These are phyloP conservation scores for Wickerhamiella australiensis DNA, from an alignment of 805 yeast genomes.

Conservation along the genomic window DNA sequence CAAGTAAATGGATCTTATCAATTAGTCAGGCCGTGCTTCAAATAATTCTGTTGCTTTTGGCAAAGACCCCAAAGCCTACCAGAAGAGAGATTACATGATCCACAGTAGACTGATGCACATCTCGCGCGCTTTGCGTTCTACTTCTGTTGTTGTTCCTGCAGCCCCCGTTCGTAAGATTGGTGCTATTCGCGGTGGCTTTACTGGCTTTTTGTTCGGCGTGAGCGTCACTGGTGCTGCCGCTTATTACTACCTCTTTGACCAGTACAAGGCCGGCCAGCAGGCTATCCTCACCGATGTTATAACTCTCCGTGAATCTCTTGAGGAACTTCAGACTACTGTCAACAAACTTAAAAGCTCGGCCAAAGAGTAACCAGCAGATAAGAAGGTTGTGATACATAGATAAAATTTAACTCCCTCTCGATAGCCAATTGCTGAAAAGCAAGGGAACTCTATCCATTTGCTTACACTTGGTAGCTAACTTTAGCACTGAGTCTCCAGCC, in stretches of 20 bases:
- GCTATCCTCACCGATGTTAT: conserved; percentile 67
- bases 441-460: too few species aligned
- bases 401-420: too few species aligned
- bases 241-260: conserved; percentile 66
- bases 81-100: background rate
- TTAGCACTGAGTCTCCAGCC: too few species aligned
- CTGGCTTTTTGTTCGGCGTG: conserved; percentile 73
- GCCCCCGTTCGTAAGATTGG: conserved; percentile 16
- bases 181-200: conserved; percentile 32
- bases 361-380: background rate
- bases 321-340: conserved; percentile 57
- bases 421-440: too few species aligned
- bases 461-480: too few species aligned
- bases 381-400: background rate
- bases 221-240: conserved; percentile 62
- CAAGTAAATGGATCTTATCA: conserved; percentile 5
- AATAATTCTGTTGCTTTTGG: background rate
- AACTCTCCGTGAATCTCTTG: conserved; percentile 54
- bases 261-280: conserved; percentile 59
- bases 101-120: conserved; percentile 10
- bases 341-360: conserved; percentile 39
- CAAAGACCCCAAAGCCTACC: background rate
- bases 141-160: conserved; percentile 7
- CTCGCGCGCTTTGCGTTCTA: conserved; percentile 9
- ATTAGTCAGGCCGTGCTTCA: background rate